These are phyloP conservation scores for Oryza meyeriana DNA, from an alignment of 176 grass and related monocot species.

Conservation along the genomic window DNA sequence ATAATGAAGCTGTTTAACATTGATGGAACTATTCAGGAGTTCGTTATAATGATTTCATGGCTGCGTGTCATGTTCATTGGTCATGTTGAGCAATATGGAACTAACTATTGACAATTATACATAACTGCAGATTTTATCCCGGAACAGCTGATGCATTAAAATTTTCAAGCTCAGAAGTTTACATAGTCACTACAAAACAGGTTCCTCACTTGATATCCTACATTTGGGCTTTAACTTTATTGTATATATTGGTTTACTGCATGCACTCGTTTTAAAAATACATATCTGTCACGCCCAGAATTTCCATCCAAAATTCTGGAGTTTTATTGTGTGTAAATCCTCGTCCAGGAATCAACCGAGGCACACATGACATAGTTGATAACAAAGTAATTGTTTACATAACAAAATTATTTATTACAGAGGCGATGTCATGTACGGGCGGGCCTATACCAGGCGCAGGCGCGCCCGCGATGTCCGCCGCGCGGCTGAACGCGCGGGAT, in stretches of 20 bases:
- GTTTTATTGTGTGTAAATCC: too few relatives aligned
- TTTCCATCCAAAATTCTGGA: too few relatives aligned
- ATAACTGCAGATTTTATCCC: slow-evolving; percentile 77
- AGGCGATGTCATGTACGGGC: too few relatives aligned
- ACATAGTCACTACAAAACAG: slow-evolving; percentile 99
- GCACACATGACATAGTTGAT: too few relatives aligned
- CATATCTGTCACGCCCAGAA: too few relatives aligned
- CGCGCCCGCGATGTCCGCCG: too few relatives aligned
- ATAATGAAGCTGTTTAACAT: neutral
- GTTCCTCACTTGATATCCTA: slow-evolving; percentile 30
- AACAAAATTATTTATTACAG: too few relatives aligned
- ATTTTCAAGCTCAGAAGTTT: slow-evolving; percentile 85
- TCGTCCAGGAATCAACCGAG: too few relatives aligned
- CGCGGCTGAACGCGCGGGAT: too few relatives aligned
- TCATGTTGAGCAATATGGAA: neutral
- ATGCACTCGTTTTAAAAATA: slow-evolving; percentile 2
- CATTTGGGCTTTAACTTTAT: neutral
- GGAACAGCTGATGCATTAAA: slow-evolving; percentile 87
- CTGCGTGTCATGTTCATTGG: slow-evolving; percentile 1
- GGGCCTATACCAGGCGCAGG: too few relatives aligned
- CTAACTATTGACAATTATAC: slow-evolving; percentile 3
- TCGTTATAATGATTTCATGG: neutral
- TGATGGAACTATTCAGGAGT: neutral
- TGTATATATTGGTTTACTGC: neutral
- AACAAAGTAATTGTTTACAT: too few relatives aligned